Evolutionary conservation across 169 alveolate genomes (phyloP).

Genomic region (Eimeria acervulina): DNA sequence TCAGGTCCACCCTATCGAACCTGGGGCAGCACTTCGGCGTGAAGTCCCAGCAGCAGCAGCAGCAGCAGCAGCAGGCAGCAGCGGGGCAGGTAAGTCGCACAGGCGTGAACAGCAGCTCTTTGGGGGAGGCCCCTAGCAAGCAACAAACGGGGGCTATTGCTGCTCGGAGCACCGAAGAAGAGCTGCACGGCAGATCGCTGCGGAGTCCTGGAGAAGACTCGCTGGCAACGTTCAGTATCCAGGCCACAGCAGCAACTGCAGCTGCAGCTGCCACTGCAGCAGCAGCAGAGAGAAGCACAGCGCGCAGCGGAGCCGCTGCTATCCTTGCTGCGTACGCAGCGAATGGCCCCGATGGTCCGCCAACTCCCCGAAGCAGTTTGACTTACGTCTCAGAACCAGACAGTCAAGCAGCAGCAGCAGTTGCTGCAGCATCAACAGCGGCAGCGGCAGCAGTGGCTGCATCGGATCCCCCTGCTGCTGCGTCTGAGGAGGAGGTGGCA

Average conservation of each 20-base stretch:
- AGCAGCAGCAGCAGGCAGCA: slow-evolving; percentile 66
- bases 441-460: slow-evolving; percentile 69
- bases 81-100: not conserved
- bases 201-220: not conserved
- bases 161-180: not conserved
- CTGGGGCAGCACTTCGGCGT: slow-evolving; percentile 63
- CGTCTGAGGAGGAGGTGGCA: not conserved
- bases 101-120: not conserved
- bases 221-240: not conserved
- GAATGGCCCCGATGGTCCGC: not conserved
- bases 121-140: not conserved
- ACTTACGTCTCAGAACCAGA: not conserved
- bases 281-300: slow-evolving; percentile 46
- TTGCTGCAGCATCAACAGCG: not conserved
- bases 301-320: slow-evolving; percentile 47
- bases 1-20: slow-evolving; percentile 32
- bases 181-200: not conserved
- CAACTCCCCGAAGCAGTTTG: not conserved
- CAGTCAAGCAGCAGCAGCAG: slow-evolving; percentile 50
- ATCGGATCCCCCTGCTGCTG: slow-evolving; percentile 39
- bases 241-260: slow-evolving; percentile 29
- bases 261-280: slow-evolving; percentile 41
- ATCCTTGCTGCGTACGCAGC: slow-evolving; percentile 37
- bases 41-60: slow-evolving; percentile 60
- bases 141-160: not conserved